phyloP scores from a whole-genome alignment of 306 rosid genomes.

The Corylus avellana region DNA sequence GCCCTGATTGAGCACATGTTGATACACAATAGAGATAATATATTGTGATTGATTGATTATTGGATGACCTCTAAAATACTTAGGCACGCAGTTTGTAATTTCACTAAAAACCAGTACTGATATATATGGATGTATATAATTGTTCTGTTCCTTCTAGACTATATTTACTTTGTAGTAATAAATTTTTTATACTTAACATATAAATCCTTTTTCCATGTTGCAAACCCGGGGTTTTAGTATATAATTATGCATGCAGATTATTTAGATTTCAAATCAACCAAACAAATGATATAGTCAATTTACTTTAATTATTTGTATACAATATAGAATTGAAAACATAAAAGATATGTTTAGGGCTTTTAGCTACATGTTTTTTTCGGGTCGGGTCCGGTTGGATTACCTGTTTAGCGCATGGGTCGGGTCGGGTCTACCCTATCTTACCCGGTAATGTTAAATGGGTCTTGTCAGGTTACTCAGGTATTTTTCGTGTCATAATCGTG shows the following conservation, averaged over 20 bases:
- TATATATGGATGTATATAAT: not conserved
- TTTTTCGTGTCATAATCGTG: too few relatives aligned
- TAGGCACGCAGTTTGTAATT: not conserved
- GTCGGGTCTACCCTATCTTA: too few relatives aligned
- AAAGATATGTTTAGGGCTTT: not conserved
- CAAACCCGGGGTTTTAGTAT: too few relatives aligned
- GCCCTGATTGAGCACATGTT: not conserved
- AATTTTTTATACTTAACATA: not conserved
- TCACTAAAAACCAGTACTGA: too few relatives aligned
- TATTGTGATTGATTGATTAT: not conserved
- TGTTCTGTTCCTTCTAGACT: not conserved
- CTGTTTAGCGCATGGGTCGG: too few relatives aligned
- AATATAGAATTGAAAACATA: not conserved
- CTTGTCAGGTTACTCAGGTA: too few relatives aligned
- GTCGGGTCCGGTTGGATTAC: too few relatives aligned
- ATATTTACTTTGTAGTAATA: not conserved
- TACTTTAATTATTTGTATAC: not conserved
- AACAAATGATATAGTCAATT: not conserved
- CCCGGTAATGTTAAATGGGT: too few relatives aligned
- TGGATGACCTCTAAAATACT: not conserved
- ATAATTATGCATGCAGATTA: not conserved
- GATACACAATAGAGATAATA: not conserved
- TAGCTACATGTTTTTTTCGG: too few relatives aligned
- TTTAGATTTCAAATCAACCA: not conserved
- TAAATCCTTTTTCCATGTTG: too few relatives aligned